Percentiles rank a stretch among this genome's conserved stretches.
These are phyloP conservation scores for Yarrowia sp. DNA, from an alignment of 805 yeast species.

Conservation along the genomic window DNA sequence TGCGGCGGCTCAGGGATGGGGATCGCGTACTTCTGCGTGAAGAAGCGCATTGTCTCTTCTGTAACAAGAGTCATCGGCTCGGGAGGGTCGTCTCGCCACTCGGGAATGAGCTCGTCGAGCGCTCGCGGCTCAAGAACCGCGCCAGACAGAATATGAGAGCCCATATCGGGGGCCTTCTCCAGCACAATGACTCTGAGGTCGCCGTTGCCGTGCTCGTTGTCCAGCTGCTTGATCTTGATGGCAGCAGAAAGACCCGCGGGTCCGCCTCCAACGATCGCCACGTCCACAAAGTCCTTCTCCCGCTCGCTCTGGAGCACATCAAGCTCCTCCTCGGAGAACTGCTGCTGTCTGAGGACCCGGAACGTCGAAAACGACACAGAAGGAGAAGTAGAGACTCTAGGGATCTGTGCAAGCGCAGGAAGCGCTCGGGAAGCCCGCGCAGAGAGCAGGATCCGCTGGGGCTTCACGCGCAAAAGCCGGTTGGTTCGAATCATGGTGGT, in stretches of 20 bases:
- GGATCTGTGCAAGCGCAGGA: not conserved
- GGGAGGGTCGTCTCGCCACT: conserved; percentile 44
- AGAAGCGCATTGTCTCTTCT: conserved; percentile 68
- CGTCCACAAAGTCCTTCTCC: conserved; percentile 84
- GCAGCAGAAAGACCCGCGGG: conserved; percentile 97
- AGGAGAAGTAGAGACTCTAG: not conserved
- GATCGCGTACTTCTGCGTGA: conserved; percentile 58
- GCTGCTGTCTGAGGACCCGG: not conserved
- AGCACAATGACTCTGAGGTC: conserved; percentile 81
- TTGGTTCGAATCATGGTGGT: conserved; percentile 3
- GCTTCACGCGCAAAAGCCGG: conserved; percentile 14
- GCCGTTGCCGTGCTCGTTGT: conserved; percentile 59
- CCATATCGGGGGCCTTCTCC: conserved; percentile 92
- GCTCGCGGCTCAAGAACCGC: conserved; percentile 93
- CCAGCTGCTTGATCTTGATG: conserved; percentile 81
- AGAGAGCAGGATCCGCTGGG: not conserved
- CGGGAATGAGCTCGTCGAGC: conserved; percentile 77
- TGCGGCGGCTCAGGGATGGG: conserved; percentile 94
- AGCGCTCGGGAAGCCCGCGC: not conserved
- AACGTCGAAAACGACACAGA: not conserved
- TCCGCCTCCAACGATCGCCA: conserved; percentile 95
- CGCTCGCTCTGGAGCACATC: conserved; percentile 50
- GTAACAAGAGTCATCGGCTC: conserved; percentile 72
- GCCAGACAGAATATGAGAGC: conserved; percentile 88
- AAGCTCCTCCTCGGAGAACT: conserved; percentile 22